Evolutionary conservation across 768 basidiomycete species (phyloP), one percentile per base, ranked within the genome.

Genomic region (Lentinus brumalis): DNA sequence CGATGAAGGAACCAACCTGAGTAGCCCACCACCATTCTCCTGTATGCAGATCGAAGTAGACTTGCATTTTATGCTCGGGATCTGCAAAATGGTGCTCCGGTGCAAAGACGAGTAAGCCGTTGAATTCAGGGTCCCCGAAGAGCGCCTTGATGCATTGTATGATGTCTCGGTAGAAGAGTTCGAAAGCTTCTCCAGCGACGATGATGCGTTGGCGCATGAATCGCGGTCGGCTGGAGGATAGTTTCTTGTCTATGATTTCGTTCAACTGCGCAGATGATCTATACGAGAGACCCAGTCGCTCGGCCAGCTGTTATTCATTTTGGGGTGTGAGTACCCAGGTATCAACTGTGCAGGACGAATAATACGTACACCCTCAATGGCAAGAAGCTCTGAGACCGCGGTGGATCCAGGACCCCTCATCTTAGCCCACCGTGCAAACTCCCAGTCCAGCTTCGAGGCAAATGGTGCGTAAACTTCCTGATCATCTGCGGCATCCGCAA

Each of bases 11-110:
- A n/a, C 5, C 31, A 31, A 81, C 82, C 72, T 83, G 82, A 1
- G 73, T 77, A 10, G 50, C 50, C 81, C 81, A 83, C 83, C 81
- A 83, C 83, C 83, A 84, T 49, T 75, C 73, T 0, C 77, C 80
- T 0, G 79, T 83, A 44, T 81, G 71, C 74, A 83, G 76, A 47
- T 83, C 79, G 60, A 69, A 63, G 57, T 74, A 81, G 0, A 80
- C 15, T 0, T 73, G 58, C 0, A 58, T 45, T 1, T 47, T 72
- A 9, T 68, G 30, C 7, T 71, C 67, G 0, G 50, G 61, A 58
- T 78, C 76, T 0, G 63, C 38, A 57, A 74, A 81, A 49, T 80
- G 79, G 2, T 66, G 59, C 57, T 79, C 79, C 0, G 79, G 80
- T 1, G 56, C 59, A 53, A 77, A 69, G 2, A 70, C 57, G 0